Base-by-base conservation (phyloP, 1,139 yeast genomes). In the Hansenula lynferdii region DNA sequence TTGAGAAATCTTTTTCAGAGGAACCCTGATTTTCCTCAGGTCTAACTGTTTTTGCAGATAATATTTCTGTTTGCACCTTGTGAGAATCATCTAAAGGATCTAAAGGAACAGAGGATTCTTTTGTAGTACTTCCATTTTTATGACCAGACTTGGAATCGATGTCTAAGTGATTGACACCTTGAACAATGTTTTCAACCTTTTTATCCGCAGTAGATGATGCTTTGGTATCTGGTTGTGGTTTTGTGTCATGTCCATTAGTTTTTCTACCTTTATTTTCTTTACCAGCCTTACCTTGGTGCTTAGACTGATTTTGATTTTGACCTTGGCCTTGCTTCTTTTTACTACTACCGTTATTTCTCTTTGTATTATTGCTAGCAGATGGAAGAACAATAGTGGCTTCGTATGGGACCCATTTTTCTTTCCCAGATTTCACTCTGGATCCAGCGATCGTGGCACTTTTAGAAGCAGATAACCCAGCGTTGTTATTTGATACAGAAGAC, bases 331-430 rank as follows among this genome's bases (percentile, higher is more conserved):
- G 23, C 19, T 31, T 18, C 15, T 34, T 24, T 5, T 28, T 30
- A 8, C 25, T 39, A 31, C n/a, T n/a, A n/a, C n/a, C n/a, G n/a
- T 28, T 34, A 24, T 32, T 20, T 21, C 22, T 39, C 7, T 31
- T 40, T 15, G 34, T 41, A 9, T 35, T 42, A 14, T 34, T 33
- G 12, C 34, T 34, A 5, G 30, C 28, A 9, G 51, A 30, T 5
- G 53, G 33, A 9, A 52, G 35, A 22, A 48, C 52, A 20, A 55
- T 51, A 8, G 47, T 49, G 12, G 61, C 60, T 19, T 51, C 53
- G 21, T 45, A 50, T 14, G 60, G 60, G n/a, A 54, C 44, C 61
- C 61, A 56, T 34, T 56, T 56, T 23, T 54, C 59, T 34, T 51
- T 54, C 9, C 53, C 54, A 5, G 50, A 41, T 42, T 51, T 54